Evolutionary conservation across 2,329 filamentous ascomycete species (phyloP).

Genomic region (Diaporthe amygdali): DNA sequence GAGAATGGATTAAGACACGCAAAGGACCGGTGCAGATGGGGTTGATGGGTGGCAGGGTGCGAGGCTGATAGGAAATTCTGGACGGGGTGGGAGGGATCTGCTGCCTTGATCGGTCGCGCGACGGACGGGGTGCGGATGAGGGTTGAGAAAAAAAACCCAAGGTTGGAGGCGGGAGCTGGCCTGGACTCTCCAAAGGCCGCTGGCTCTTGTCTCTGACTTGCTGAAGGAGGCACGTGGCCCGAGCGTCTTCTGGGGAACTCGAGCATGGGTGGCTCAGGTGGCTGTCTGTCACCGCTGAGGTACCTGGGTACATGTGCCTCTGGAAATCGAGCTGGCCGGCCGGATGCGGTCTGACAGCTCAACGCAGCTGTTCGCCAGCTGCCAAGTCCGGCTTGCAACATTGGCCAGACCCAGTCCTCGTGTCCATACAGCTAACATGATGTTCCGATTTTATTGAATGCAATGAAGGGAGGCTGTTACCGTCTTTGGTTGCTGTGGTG

Average conservation of each 20-base stretch:
- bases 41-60: background rate
- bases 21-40: background rate
- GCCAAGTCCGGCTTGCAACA: background rate
- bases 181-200: conserved; percentile 2
- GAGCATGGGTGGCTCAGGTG: background rate
- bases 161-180: conserved; percentile 16
- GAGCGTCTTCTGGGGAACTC: conserved; percentile 13
- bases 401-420: background rate
- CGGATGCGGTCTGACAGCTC: background rate
- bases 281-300: too few relatives aligned
- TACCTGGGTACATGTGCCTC: background rate
- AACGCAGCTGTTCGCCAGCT: conserved; percentile 1
- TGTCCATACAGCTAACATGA: background rate
- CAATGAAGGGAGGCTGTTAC: background rate
- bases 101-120: conserved; percentile 21
- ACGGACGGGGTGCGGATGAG: conserved; percentile 10
- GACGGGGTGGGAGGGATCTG: conserved; percentile 24
- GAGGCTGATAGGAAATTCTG: conserved; percentile 1
- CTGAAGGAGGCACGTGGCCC: background rate
- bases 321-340: background rate
- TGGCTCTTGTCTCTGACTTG: background rate
- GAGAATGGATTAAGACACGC: background rate
- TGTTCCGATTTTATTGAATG: background rate
- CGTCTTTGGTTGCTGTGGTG: background rate
- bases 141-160: conserved; percentile 23